Conservation (phyloP, 768 basidiomycete species). For the Mycena venus region DNA sequence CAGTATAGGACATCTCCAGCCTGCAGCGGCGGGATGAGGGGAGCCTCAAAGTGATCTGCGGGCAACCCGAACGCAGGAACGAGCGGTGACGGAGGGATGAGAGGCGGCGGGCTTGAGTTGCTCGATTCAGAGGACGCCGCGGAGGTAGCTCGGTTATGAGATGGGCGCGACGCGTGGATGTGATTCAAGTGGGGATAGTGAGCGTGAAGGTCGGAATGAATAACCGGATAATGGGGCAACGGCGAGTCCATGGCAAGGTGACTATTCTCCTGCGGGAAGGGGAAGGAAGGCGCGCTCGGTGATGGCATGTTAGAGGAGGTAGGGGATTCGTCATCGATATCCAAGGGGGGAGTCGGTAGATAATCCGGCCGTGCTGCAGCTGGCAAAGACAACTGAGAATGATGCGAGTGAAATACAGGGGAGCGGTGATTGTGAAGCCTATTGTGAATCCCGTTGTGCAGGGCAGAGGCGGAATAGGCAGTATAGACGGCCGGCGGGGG, state of each 20-base stretch:
- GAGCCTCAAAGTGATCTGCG: conserved; percentile 57
- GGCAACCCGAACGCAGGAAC: conserved; percentile 35
- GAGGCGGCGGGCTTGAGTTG: conserved; percentile 42
- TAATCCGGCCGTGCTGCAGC: conserved; percentile 47
- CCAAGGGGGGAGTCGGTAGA: conserved; percentile 55
- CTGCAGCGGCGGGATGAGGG: conserved; percentile 56
- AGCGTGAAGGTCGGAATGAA: conserved; percentile 36
- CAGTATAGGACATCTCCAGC: conserved; percentile 79
- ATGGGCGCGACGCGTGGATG: conserved; percentile 22
- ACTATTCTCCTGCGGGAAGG: conserved; percentile 36
- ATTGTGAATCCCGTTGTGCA: conserved; percentile 20
- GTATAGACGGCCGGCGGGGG: conserved; percentile 20
- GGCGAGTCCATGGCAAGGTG: conserved; percentile 29
- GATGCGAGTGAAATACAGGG: conserved; percentile 30
- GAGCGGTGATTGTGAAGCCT: conserved; percentile 13
- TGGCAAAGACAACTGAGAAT: conserved; percentile 40
- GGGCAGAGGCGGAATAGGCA: conserved; percentile 34
- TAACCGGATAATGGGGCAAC: conserved; percentile 18
- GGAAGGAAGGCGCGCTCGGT: conserved; percentile 40
- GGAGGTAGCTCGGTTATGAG: conserved; percentile 32
- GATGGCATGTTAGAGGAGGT: conserved; percentile 44
- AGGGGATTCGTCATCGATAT: conserved; percentile 48
- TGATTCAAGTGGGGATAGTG: conserved; percentile 38
- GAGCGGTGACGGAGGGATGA: conserved; percentile 40
- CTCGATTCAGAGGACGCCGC: conserved; percentile 34